These are phyloP conservation scores for Thermothelomyces thermophilus DNA, from an alignment of 2,329 filamentous ascomycete species.

Conservation along the genomic window DNA sequence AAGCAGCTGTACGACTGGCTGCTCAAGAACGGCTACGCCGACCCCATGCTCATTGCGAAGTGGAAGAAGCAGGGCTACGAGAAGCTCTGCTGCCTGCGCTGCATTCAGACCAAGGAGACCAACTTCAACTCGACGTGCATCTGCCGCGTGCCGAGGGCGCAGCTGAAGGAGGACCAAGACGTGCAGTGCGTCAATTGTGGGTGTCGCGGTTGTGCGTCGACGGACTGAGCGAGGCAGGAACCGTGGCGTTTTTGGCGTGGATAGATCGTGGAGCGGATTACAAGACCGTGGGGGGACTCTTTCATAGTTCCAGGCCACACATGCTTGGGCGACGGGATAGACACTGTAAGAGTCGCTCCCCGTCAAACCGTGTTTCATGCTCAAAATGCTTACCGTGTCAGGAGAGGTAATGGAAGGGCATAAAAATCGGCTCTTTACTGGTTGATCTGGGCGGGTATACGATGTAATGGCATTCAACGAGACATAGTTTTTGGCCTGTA, in stretches of 20 bases:
- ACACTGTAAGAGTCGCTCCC: conserved; percentile 17
- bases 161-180: conserved; percentile 83
- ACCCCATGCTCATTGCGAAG: conserved; percentile 93
- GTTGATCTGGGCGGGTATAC: too few relatives aligned
- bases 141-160: conserved; percentile 83
- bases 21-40: conserved; percentile 92
- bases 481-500: conserved; percentile 6
- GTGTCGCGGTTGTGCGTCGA: conserved; percentile 82
- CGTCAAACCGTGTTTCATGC: neutral
- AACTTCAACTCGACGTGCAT: conserved; percentile 98
- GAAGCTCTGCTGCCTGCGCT: conserved; percentile 93
- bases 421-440: neutral
- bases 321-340: neutral
- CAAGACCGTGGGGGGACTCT: neutral
- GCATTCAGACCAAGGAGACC: conserved; percentile 99
- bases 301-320: neutral
- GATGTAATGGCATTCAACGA: conserved; percentile 11
- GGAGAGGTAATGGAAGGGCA: neutral
- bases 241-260: neutral
- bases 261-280: neutral
- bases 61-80: conserved; percentile 99
- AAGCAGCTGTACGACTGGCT: conserved; percentile 92
- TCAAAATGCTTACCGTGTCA: conserved; percentile 9
- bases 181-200: conserved; percentile 95
- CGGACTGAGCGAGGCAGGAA: conserved; percentile 50